Percentiles rank a stretch among this genome's conserved stretches.
Conservation (phyloP, 306 rosid genomes). For the Begonia loranthoides region DNA sequence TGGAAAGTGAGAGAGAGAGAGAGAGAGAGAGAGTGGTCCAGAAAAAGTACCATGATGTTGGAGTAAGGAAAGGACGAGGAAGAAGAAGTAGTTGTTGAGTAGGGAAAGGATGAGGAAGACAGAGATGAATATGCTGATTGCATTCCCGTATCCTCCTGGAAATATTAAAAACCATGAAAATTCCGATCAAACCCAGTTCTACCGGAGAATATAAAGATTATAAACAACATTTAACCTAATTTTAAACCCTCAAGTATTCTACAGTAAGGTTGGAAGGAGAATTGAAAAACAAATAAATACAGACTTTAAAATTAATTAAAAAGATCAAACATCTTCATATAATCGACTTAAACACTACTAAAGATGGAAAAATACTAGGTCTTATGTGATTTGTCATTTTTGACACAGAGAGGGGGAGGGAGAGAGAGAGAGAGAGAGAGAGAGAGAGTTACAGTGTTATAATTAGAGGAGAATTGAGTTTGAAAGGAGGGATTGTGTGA, state of each 20-base stretch:
- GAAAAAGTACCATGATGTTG: slow-evolving; percentile 19
- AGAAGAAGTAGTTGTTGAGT: slow-evolving; percentile 62
- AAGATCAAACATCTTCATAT: too few species aligned
- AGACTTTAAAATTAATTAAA: too few species aligned
- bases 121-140: slow-evolving; percentile 55
- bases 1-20: slow-evolving; percentile 55
- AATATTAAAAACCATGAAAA: slow-evolving; percentile 1
- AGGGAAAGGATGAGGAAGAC: slow-evolving; percentile 60
- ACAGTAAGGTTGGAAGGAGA: too few species aligned
- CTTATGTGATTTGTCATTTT: too few species aligned
- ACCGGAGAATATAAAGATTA: neutral
- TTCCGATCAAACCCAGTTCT: neutral
- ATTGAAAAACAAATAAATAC: too few species aligned
- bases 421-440: neutral
- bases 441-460: slow-evolving; percentile 31
- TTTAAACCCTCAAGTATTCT: too few species aligned
- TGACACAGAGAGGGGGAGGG: too few species aligned
- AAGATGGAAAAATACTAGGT: too few species aligned
- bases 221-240: too few species aligned
- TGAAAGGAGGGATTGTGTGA: slow-evolving; percentile 29
- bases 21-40: slow-evolving; percentile 21
- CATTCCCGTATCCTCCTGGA: slow-evolving; percentile 61
- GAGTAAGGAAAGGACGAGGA: slow-evolving; percentile 35
- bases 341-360: too few species aligned
- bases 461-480: slow-evolving; percentile 29